Percentiles rank a stretch among this genome's conserved stretches.
phyloP scores from a whole-genome alignment of 495 filamentous ascomycete species.

The Xylaria scruposa region DNA sequence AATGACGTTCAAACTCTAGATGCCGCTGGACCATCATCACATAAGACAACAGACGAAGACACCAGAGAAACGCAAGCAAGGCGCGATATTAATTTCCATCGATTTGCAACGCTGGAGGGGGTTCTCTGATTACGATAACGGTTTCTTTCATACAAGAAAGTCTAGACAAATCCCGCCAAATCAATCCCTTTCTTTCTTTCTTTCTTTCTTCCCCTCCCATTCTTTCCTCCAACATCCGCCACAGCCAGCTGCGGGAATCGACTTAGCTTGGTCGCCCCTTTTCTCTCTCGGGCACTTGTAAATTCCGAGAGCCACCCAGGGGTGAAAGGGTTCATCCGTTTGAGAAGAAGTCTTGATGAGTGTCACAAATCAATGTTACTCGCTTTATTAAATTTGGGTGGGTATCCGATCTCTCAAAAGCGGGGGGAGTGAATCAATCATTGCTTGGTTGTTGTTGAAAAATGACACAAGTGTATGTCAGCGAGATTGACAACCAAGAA shows the following conservation, averaged over 20 bases:
- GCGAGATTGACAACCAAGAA: slow-evolving; percentile 26
- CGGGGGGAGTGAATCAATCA: background rate
- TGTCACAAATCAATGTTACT: slow-evolving; percentile 9
- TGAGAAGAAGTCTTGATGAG: background rate
- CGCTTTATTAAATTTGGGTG: slow-evolving; percentile 10
- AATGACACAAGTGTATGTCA: slow-evolving; percentile 21
- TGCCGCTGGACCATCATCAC: background rate
- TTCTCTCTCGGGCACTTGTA: slow-evolving; percentile 9
- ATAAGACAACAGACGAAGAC: background rate
- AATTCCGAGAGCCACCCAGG: slow-evolving; percentile 3
- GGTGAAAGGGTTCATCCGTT: slow-evolving; percentile 1
- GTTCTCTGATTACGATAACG: slow-evolving; percentile 26
- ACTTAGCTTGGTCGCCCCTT: slow-evolving; percentile 1
- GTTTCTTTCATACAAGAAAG: slow-evolving; percentile 22
- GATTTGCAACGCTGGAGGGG: slow-evolving; percentile 8
- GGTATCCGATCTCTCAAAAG: slow-evolving; percentile 8
- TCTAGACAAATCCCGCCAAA: slow-evolving; percentile 13
- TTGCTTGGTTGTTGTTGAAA: slow-evolving; percentile 12
- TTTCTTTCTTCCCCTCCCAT: background rate
- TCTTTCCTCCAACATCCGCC: background rate
- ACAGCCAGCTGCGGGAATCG: slow-evolving; percentile 28
- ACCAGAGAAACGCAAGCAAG: background rate
- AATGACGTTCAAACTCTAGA: background rate
- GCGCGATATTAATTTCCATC: background rate
- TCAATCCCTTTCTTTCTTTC: background rate